Evolutionary conservation across 2,329 filamentous ascomycete species (phyloP), one percentile per base, ranked within the genome.

Genomic region (Exophiala lecanii-corni): DNA sequence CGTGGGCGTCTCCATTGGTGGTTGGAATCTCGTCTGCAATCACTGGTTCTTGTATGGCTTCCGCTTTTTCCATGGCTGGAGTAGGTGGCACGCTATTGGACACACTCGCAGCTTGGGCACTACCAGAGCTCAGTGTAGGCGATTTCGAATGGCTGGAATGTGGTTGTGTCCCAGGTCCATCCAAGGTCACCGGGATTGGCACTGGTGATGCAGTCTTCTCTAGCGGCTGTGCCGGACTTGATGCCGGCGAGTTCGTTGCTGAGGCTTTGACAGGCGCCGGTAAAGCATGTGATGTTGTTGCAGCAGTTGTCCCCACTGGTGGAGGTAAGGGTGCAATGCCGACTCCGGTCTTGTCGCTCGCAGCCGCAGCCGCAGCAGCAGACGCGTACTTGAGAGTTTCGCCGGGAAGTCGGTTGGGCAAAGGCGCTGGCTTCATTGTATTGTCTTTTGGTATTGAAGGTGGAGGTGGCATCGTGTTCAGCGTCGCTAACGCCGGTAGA

Each of bases 311-410:
- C 40, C 85, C 84, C 19, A 89, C 89, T 57, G 92, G 92, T 50
- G 92, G 91, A 42, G 92, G 92, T 59, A 97, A 73, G 30, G 92
- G 92, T 45, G 91, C 83, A 59, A 98, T 96, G 18, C 92, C 92
- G 20, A 97, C 84, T 40, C 77, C 77, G 61, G 84, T 91, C 70
- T 87, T 89, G 67, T 95, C 89, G 63, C 81, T 89, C 34, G 89
- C 88, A 1, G 92, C 91, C 0, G 91, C 92, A 0, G 92, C 92
- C 0, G 92, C 92, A 0, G 92, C 92, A 0, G 92, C 92, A 26
- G 92, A 97, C 33, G 92, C 92, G 62, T 98, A 98, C 67, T 97
- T 97, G 54, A 98, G 73, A 1, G 86, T 87, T 63, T 97, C 91
- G 36, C 89, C 89, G 3, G 88, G 85, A 5, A 86, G 82, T 62